phyloP scores from a whole-genome alignment of 2,329 filamentous ascomycete genomes.

The Aspergillus niger region DNA sequence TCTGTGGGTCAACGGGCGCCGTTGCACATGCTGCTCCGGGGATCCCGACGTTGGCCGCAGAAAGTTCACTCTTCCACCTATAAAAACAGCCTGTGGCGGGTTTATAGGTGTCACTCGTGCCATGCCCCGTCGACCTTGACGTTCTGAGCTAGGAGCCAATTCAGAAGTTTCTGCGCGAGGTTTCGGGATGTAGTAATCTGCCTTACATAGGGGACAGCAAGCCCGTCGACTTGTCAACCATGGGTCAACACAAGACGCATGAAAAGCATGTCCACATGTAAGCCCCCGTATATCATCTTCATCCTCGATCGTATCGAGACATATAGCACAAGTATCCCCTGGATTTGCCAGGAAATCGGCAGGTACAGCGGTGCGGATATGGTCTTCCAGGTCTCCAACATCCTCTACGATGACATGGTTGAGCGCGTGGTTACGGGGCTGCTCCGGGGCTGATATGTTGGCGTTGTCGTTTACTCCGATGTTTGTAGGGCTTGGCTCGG shows the following conservation, averaged over 20 bases:
- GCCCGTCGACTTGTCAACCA: slow-evolving; percentile 94
- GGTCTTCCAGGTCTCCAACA: slow-evolving; percentile 73
- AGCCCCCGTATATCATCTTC: slow-evolving; percentile 93
- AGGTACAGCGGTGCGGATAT: slow-evolving; percentile 78
- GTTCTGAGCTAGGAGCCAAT: slow-evolving; percentile 30
- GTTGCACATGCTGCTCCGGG: slow-evolving; percentile 39
- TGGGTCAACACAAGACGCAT: slow-evolving; percentile 91
- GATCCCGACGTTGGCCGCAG: slow-evolving; percentile 40
- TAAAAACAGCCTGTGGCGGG: slow-evolving; percentile 39
- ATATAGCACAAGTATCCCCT: slow-evolving; percentile 94
- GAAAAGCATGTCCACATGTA: slow-evolving; percentile 97
- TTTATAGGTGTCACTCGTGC: slow-evolving; percentile 29
- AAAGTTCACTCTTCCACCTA: slow-evolving; percentile 34
- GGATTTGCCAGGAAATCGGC: slow-evolving; percentile 78
- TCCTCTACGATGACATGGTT: slow-evolving; percentile 44
- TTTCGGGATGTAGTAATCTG: slow-evolving; percentile 95
- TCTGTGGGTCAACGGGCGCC: slow-evolving; percentile 22
- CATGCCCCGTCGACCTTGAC: slow-evolving; percentile 32
- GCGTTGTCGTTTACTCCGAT: slow-evolving; percentile 5
- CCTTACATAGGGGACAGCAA: slow-evolving; percentile 96
- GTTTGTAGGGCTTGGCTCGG: background rate
- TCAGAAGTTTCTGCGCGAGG: slow-evolving; percentile 65
- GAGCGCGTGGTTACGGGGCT: slow-evolving; percentile 45
- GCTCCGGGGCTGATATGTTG: slow-evolving; percentile 19
- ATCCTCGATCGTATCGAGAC: slow-evolving; percentile 89